These are phyloP conservation scores for Pythium guiyangense DNA, from an alignment of 352 stramenopile genomes.

Conservation along the genomic window DNA sequence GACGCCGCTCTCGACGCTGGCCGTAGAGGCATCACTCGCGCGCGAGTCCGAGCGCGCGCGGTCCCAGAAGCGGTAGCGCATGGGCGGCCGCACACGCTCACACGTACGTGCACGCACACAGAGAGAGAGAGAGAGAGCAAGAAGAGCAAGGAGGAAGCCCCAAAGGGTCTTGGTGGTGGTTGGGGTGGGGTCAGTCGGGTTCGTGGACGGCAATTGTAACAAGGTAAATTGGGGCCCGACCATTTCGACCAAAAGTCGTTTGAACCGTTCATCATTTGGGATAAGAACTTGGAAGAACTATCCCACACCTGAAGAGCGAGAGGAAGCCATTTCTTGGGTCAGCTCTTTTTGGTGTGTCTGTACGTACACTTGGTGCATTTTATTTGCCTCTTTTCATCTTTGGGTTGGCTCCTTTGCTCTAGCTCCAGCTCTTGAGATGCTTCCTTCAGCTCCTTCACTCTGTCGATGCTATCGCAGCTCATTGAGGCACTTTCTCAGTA, in stretches of 20 bases:
- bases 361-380: background rate
- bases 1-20: background rate
- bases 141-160: too few species aligned
- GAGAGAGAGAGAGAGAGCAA: too few species aligned
- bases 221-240: conserved; percentile 32
- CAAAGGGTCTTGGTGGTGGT: too few species aligned
- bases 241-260: conserved; percentile 38
- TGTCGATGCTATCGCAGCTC: background rate
- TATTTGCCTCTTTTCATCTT: too few species aligned
- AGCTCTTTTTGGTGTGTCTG: background rate
- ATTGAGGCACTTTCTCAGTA: conserved; percentile 19
- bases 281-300: conserved; percentile 41
- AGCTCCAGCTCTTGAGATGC: background rate
- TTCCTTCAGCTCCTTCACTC: background rate
- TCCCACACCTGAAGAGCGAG: conserved; percentile 32
- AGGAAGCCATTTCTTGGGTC: background rate
- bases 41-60: too few species aligned
- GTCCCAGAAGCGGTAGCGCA: too few species aligned
- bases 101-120: too few species aligned
- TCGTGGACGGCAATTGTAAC: conserved; percentile 23
- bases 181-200: background rate
- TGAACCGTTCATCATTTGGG: too few species aligned
- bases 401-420: background rate
- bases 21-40: background rate
- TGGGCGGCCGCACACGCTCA: too few species aligned